A percentile compares a stretch with the other conserved stretches of the same genome.
Evolutionary conservation across 805 yeast species (phyloP).

Genomic region (Yamadazyma ubonensis): DNA sequence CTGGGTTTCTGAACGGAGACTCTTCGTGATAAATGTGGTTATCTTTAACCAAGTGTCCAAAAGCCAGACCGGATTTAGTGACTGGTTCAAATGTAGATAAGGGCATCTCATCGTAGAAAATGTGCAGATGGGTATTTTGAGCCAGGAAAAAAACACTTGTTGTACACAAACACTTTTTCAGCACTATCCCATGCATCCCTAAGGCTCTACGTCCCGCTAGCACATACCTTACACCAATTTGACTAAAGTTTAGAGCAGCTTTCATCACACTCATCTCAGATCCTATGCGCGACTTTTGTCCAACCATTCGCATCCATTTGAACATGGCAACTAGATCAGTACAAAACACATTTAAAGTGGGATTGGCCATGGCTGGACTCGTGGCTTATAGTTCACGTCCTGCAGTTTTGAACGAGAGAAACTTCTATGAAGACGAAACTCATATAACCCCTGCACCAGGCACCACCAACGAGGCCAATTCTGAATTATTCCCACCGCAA

Average conservation of each 20-base stretch:
- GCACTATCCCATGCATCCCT: not conserved
- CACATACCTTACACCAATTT: not conserved
- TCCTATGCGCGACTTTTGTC: slow-evolving; percentile 2
- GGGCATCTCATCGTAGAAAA: not conserved
- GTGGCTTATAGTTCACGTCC: not conserved
- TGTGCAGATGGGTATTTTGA: no score
- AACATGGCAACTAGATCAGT: not conserved
- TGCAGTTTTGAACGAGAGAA: slow-evolving; percentile 23
- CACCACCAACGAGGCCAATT: slow-evolving; percentile 26
- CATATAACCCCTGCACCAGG: slow-evolving; percentile 51
- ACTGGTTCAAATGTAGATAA: slow-evolving; percentile 2
- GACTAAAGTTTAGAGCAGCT: no score
- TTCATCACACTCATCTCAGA: no score
- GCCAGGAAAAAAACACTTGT: no score
- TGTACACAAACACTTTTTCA: no score
- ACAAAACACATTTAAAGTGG: not conserved
- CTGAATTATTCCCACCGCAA: slow-evolving; percentile 46
- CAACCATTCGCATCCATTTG: slow-evolving; percentile 2
- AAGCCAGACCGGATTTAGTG: slow-evolving; percentile 12
- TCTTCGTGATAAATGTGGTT: slow-evolving; percentile 9
- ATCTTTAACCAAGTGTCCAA: slow-evolving; percentile 15
- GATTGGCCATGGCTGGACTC: slow-evolving; percentile 1
- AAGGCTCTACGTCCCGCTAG: no score
- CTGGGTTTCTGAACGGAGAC: slow-evolving; percentile 38
- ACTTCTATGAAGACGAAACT: slow-evolving; percentile 52